Evolutionary conservation across 495 filamentous ascomycete species (phyloP), one percentile per base, ranked within the genome.

Genomic region (Corynascus novoguineensis): DNA sequence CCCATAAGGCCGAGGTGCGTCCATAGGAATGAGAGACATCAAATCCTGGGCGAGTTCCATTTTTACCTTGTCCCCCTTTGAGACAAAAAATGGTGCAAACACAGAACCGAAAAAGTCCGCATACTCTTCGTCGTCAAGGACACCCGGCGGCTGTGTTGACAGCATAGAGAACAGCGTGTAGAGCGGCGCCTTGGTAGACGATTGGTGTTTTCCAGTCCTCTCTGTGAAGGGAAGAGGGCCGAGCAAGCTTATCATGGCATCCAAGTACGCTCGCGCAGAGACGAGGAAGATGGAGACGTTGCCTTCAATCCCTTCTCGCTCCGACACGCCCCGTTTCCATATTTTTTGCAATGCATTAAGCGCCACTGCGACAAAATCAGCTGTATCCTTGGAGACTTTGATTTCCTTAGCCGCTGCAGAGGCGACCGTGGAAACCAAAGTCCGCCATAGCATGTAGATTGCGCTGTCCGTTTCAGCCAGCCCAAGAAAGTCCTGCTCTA

Each of bases 331-430:
- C 2, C 75, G 76, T 9, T 49, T 58, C 89, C 92, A 95, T 4
- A 91, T 71, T 14, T 75, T 81, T 50, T 83, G 80, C 10, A 95
- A 68, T 21, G 87, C 60, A 27, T 80, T 80, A 52, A 93, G 75
- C 22, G 90, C 73, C 47, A 83, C 78, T 11, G 89, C 84, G 45
- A 95, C 78, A 41, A 90, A 89, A 48, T 84, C 78, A 72, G 88
- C 88, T 5, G 88, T 85, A 54, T 97, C 91, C 22, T 79, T 79
- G 0, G 89, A 89, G 12, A 92, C 86, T 61, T 90, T 96, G 53
- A 98, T 85, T 66, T 98, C 93, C 70, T 95, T 93, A 41, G 79
- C 85, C 6, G 88, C 88, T 0, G 93, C 92, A 50, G 85, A 79
- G 4, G 85, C 84, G 29, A 97, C 69, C 7, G 88, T 83, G 12